These are phyloP conservation scores for Kalmanozyma brasiliensis DNA, from an alignment of 1,284 basidiomycete genomes.

Conservation along the genomic window DNA sequence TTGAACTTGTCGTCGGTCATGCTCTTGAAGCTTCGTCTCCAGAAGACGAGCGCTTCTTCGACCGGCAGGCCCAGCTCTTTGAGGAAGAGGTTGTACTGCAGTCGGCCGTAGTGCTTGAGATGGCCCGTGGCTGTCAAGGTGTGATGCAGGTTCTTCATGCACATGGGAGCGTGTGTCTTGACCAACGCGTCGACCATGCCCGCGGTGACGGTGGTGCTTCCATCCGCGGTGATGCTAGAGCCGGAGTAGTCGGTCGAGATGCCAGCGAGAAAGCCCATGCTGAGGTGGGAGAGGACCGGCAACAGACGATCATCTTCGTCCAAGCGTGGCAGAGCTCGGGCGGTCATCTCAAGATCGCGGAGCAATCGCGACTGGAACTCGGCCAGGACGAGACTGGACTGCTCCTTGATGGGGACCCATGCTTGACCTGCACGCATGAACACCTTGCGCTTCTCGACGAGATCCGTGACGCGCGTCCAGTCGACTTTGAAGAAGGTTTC, in stretches of 20 bases:
- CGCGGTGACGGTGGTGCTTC: slow-evolving; percentile 79
- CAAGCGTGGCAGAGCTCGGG: slow-evolving; percentile 87
- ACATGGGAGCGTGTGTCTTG: slow-evolving; percentile 89
- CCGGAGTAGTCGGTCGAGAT: slow-evolving; percentile 81
- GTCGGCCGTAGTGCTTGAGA: slow-evolving; percentile 88
- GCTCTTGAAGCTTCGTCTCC: slow-evolving; percentile 83
- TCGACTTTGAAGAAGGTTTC: slow-evolving; percentile 79
- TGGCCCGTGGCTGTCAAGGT: slow-evolving; percentile 82
- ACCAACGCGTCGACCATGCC: slow-evolving; percentile 93
- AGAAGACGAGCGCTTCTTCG: slow-evolving; percentile 93
- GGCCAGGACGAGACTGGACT: slow-evolving; percentile 87
- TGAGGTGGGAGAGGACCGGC: slow-evolving; percentile 91
- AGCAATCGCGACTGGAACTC: slow-evolving; percentile 84
- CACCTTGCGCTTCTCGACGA: slow-evolving; percentile 86
- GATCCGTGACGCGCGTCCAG: slow-evolving; percentile 93
- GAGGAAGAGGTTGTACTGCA: slow-evolving; percentile 93
- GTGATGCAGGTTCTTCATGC: slow-evolving; percentile 92
- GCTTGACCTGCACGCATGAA: slow-evolving; percentile 85
- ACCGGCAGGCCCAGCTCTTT: slow-evolving; percentile 89
- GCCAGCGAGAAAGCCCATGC: slow-evolving; percentile 91
- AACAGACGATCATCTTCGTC: slow-evolving; percentile 94
- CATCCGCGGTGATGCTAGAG: slow-evolving; percentile 69
- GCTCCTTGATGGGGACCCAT: slow-evolving; percentile 84
- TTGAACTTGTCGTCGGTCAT: slow-evolving; percentile 93
- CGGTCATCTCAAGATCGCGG: slow-evolving; percentile 86